Conservation (phyloP, 139 green algal genomes). For the Chlamydomonas sp. region DNA sequence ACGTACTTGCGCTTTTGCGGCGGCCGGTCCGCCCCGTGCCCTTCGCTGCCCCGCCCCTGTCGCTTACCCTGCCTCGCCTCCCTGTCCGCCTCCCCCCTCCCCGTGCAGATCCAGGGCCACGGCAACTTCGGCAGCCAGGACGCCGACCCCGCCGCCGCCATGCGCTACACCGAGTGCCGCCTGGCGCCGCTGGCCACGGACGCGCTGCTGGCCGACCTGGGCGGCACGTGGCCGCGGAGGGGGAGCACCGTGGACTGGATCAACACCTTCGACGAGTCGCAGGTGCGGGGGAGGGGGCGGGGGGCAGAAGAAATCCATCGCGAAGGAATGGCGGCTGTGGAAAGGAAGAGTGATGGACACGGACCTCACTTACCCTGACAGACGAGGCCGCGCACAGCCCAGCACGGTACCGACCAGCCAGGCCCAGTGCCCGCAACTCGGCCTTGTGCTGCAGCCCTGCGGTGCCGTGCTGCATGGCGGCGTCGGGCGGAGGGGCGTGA, state of each 20-base stretch:
- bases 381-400: too few relatives aligned
- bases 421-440: too few relatives aligned
- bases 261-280: constrained; percentile 88
- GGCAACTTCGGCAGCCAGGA: constrained; percentile 98
- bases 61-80: neutral
- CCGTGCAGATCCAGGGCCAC: constrained; percentile 83
- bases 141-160: constrained; percentile 95
- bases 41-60: neutral
- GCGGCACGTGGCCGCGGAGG: constrained; percentile 39
- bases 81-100: neutral
- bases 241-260: constrained; percentile 79
- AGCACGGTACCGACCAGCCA: too few relatives aligned
- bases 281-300: constrained; percentile 50
- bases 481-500: too few relatives aligned
- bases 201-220: constrained; percentile 89
- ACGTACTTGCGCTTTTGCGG: too few relatives aligned
- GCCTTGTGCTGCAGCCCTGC: too few relatives aligned
- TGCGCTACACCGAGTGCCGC: constrained; percentile 90
- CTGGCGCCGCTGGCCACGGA: constrained; percentile 68
- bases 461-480: too few relatives aligned
- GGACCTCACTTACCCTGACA: too few relatives aligned
- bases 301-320: neutral
- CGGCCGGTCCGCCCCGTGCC: too few relatives aligned
- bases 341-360: neutral
- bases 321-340: neutral